Evolutionary conservation across 345 rosid species (phyloP).

Genomic region (Stellera chamaejasme): DNA sequence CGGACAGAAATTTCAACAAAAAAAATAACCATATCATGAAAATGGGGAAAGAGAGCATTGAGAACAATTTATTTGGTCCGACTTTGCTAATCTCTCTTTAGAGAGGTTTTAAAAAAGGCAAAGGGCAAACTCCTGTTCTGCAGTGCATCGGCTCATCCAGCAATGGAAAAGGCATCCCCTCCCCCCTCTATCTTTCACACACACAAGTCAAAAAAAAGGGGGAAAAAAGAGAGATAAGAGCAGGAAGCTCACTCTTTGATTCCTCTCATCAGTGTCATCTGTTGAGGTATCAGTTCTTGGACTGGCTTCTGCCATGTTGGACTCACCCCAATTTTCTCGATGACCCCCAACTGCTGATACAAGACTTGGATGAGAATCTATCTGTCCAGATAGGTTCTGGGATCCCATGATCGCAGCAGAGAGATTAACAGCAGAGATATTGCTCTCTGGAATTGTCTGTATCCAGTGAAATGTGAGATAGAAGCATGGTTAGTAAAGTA

Average conservation of each 20-base stretch:
- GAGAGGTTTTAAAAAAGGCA: no score
- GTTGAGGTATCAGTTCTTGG: slow-evolving; percentile 84
- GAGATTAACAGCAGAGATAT: slow-evolving; percentile 22
- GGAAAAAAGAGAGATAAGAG: slow-evolving; percentile 4
- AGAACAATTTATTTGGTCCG: neutral
- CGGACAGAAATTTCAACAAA: slow-evolving; percentile 1
- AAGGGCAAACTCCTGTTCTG: no score
- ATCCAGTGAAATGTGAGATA: slow-evolving; percentile 11
- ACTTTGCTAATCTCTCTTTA: no score
- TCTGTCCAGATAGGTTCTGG: slow-evolving; percentile 26
- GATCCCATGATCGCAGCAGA: slow-evolving; percentile 24
- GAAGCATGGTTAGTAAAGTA: slow-evolving; percentile 7
- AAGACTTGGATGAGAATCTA: slow-evolving; percentile 28
- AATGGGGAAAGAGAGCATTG: neutral
- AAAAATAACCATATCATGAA: neutral
- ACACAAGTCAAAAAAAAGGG: neutral
- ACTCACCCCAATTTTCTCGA: slow-evolving; percentile 55
- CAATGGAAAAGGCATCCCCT: no score
- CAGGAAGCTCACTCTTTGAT: slow-evolving; percentile 52
- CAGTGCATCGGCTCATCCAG: no score
- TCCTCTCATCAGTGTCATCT: slow-evolving; percentile 82
- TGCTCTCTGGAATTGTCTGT: slow-evolving; percentile 33
- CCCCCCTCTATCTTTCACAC: neutral
- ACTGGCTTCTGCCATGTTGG: slow-evolving; percentile 72
- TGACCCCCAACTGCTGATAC: slow-evolving; percentile 37